Evolutionary conservation across 75 land plant genomes (phyloP).

Genomic region (Selaginella moellendorffii): DNA sequence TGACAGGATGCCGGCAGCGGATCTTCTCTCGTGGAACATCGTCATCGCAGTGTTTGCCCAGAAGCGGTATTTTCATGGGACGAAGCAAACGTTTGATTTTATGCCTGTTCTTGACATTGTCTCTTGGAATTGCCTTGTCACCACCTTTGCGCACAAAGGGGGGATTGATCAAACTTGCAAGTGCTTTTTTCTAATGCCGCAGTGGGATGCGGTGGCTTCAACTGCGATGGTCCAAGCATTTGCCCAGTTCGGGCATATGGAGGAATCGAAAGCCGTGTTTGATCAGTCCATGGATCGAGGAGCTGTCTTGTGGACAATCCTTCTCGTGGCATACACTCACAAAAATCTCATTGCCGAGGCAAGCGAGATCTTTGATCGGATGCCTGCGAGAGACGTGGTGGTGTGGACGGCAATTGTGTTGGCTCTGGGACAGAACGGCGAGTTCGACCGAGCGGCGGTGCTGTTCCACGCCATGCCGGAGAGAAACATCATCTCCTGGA

Average conservation of each 20-base stretch:
- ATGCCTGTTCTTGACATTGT: neutral
- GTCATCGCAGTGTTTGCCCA: neutral
- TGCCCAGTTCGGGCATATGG: neutral
- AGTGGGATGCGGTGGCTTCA: neutral
- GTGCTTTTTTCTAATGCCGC: no score
- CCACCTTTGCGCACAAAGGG: neutral
- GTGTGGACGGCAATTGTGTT: neutral
- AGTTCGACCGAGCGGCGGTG: neutral
- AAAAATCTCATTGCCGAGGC: neutral
- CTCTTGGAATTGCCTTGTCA: neutral
- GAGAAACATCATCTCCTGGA: neutral
- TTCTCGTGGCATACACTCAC: neutral
- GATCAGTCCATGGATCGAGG: neutral
- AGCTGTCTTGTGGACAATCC: neutral
- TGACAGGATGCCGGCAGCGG: neutral
- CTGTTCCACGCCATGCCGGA: neutral
- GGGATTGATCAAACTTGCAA: no score
- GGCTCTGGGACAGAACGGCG: neutral
- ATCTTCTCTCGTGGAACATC: neutral
- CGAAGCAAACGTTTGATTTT: neutral
- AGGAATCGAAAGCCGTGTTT: neutral
- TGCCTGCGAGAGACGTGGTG: neutral
- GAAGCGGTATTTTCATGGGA: neutral
- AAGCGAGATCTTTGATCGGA: neutral
- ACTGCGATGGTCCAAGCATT: neutral